Percentiles rank a stretch among this genome's conserved stretches.
These are phyloP conservation scores for Dillenia turbinata DNA, from an alignment of 164 flowering plant species.

Conservation along the genomic window DNA sequence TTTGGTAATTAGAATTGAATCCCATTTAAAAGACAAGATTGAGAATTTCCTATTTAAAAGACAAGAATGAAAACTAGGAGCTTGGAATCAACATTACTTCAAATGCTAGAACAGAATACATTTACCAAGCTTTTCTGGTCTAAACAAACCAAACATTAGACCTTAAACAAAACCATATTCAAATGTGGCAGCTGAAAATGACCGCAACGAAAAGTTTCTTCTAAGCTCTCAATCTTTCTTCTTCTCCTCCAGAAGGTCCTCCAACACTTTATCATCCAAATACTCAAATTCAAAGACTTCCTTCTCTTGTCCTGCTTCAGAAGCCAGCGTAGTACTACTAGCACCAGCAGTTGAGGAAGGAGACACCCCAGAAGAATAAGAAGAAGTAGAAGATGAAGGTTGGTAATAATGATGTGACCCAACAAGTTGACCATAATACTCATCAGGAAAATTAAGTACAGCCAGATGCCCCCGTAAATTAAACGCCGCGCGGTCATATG, in stretches of 20 bases:
- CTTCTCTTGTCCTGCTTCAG: not conserved
- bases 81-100: too few relatives aligned
- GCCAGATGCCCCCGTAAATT: conserved; percentile 3
- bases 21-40: too few relatives aligned
- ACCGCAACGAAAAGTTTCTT: too few relatives aligned
- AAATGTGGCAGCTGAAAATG: too few relatives aligned
- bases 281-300: conserved; percentile 16
- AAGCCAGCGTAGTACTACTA: too few relatives aligned
- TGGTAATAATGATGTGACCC: not conserved
- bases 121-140: too few relatives aligned
- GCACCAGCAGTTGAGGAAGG: not conserved
- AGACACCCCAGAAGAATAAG: not conserved
- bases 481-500: conserved; percentile 6
- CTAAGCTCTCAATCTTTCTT: not conserved
- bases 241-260: conserved; percentile 16
- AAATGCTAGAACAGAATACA: too few relatives aligned
- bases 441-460: conserved; percentile 2
- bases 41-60: too few relatives aligned
- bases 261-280: conserved; percentile 17
- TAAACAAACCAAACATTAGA: too few relatives aligned
- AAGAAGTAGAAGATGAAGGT: not conserved
- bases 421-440: not conserved
- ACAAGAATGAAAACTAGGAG: too few relatives aligned
- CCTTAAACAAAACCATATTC: too few relatives aligned
- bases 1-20: too few relatives aligned